phyloP scores from a whole-genome alignment of 2,329 filamentous ascomycete species.

The Diaporthe destruens region DNA sequence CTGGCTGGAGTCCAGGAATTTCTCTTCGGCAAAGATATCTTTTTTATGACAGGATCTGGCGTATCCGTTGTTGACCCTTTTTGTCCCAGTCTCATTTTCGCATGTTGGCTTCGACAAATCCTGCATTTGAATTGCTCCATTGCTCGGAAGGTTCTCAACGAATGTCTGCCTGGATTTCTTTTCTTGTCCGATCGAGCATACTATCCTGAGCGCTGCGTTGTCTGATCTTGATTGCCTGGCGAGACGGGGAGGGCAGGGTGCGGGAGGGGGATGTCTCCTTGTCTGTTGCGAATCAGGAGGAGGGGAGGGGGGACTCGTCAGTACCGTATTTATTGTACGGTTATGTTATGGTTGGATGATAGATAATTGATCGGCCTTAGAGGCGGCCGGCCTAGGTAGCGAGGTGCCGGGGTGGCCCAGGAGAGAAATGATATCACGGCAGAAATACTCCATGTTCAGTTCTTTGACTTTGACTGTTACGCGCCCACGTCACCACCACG shows the following conservation, averaged over 20 bases:
- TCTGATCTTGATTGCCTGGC: constrained; percentile 38
- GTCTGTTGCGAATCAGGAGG: constrained; percentile 11
- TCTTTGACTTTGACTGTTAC: neutral
- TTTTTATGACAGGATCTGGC: constrained; percentile 24
- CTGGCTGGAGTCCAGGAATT: constrained; percentile 30
- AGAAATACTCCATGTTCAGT: constrained; percentile 11
- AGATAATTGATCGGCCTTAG: constrained; percentile 31
- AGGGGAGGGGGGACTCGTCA: neutral
- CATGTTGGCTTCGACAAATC: constrained; percentile 34
- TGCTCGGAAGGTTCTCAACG: constrained; percentile 41
- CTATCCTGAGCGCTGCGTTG: constrained; percentile 36
- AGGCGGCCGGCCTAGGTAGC: constrained; percentile 28
- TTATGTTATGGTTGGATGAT: constrained; percentile 24
- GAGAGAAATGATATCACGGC: constrained; percentile 41
- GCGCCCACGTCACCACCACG: no score
- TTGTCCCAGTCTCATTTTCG: constrained; percentile 26
- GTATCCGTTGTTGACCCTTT: constrained; percentile 14
- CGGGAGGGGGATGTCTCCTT: constrained; percentile 6
- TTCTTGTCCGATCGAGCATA: constrained; percentile 27
- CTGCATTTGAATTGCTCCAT: constrained; percentile 43
- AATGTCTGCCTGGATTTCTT: constrained; percentile 7
- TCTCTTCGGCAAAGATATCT: constrained; percentile 19
- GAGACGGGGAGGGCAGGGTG: neutral
- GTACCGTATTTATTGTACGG: constrained; percentile 14
- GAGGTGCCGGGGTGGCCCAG: constrained; percentile 1